Evolutionary conservation across 2,329 filamentous ascomycete species (phyloP).

Genomic region (Clarireedia hainanense): DNA sequence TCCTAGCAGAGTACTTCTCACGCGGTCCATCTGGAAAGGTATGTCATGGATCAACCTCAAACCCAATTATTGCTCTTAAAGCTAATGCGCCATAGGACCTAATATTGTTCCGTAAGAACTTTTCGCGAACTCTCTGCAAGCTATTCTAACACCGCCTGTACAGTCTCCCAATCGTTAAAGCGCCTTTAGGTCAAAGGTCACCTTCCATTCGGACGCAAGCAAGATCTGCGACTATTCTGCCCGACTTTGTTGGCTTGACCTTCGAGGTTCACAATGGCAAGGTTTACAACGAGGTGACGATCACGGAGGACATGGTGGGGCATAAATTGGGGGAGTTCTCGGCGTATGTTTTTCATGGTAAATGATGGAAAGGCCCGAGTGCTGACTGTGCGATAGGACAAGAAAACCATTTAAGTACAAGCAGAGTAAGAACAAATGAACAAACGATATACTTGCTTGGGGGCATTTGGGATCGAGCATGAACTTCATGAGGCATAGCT

Average conservation of each 20-base stretch:
- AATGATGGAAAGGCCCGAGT: neutral
- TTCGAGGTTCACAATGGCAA: conserved; percentile 71
- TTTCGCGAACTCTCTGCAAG: conserved; percentile 7
- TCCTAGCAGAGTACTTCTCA: conserved; percentile 48
- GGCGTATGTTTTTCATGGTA: conserved; percentile 40
- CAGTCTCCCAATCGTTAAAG: conserved; percentile 44
- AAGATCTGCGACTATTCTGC: conserved; percentile 62
- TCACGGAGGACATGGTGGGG: conserved; percentile 73
- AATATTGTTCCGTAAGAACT: conserved; percentile 60
- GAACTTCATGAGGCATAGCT: neutral
- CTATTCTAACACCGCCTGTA: conserved; percentile 31
- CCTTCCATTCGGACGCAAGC: conserved; percentile 63
- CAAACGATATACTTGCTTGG: neutral
- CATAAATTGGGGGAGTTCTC: conserved; percentile 69
- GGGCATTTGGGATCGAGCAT: conserved; percentile 12
- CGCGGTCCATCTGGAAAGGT: conserved; percentile 72
- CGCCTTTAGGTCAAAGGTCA: conserved; percentile 43
- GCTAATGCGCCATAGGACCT: conserved; percentile 43
- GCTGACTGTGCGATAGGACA: conserved; percentile 40
- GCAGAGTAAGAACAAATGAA: conserved; percentile 57
- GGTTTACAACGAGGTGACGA: conserved; percentile 57
- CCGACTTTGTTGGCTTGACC: conserved; percentile 62
- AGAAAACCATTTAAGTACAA: conserved; percentile 62
- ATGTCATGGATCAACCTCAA: conserved; percentile 13
- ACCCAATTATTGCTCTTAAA: conserved; percentile 1